phyloP scores from a whole-genome alignment of 208 protist genomes.

The Porcisia deanei region DNA sequence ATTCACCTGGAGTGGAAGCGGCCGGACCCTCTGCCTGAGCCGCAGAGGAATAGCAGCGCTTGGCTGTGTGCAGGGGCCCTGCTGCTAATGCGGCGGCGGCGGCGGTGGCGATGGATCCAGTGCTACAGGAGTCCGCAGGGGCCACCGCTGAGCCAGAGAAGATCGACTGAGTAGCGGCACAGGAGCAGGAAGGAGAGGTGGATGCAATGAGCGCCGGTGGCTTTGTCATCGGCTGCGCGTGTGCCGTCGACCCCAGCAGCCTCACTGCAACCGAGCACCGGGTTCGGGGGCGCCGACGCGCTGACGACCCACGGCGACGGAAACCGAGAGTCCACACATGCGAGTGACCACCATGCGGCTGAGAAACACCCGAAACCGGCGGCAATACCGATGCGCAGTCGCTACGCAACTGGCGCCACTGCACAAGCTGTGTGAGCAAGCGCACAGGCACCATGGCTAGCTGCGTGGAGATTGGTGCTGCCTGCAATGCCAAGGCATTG shows the following conservation, averaged over 20 bases:
- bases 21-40: not conserved
- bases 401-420: constrained; percentile 10
- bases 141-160: not conserved
- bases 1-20: not conserved
- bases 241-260: not conserved
- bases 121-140: not conserved
- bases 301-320: not conserved
- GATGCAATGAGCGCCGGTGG: not conserved
- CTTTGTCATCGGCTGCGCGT: not conserved
- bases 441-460: constrained; percentile 9
- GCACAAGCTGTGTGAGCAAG: constrained; percentile 13
- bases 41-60: constrained; percentile 8
- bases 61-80: constrained; percentile 4
- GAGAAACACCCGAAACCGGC: not conserved
- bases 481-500: not conserved
- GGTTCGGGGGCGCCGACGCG: not conserved
- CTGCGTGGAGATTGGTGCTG: constrained; percentile 1
- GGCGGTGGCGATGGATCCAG: not conserved
- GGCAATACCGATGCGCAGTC: constrained; percentile 3
- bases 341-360: not conserved
- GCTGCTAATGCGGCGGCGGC: not conserved
- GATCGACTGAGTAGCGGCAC: not conserved
- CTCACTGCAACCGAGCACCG: not conserved
- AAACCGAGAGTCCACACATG: not conserved
- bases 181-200: not conserved